Evolutionary conservation across 805 yeast genomes (phyloP).

Genomic region (Lipomyces yamanashiensis): DNA sequence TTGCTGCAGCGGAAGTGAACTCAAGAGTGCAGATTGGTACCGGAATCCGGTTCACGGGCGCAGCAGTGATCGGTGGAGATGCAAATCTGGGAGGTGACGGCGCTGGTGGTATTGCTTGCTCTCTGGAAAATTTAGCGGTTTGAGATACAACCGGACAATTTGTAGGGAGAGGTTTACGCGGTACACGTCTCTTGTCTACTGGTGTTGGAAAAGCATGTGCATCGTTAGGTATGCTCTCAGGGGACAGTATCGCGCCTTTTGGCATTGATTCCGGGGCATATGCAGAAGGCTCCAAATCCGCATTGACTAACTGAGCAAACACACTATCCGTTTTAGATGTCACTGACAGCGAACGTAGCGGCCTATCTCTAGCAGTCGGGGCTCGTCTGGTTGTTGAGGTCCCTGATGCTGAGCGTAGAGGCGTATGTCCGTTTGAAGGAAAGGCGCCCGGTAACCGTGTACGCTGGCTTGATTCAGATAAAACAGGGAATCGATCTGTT

Average conservation of each 20-base stretch:
- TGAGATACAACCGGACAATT: background rate
- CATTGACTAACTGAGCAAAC: background rate
- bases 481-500: too few species aligned
- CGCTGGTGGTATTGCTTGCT: too few species aligned
- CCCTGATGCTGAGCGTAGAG: too few species aligned
- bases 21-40: background rate
- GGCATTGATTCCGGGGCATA: background rate
- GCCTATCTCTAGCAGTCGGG: too few species aligned
- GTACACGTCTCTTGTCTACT: background rate
- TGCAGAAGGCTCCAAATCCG: background rate
- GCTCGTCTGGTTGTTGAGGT: too few species aligned
- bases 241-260: too few species aligned
- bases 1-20: constrained; percentile 1
- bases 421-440: too few species aligned
- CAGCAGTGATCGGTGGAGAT: background rate
- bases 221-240: background rate
- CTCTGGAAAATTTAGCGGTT: background rate
- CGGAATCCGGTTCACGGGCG: background rate
- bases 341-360: too few species aligned
- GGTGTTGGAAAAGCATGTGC: background rate
- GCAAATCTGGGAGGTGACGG: too few species aligned
- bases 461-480: too few species aligned
- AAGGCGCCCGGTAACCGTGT: too few species aligned
- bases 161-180: constrained; percentile 7
- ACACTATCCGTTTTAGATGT: background rate